Conservation (phyloP, 2,329 filamentous ascomycete species). For the Sarocladium brachiariae region DNA sequence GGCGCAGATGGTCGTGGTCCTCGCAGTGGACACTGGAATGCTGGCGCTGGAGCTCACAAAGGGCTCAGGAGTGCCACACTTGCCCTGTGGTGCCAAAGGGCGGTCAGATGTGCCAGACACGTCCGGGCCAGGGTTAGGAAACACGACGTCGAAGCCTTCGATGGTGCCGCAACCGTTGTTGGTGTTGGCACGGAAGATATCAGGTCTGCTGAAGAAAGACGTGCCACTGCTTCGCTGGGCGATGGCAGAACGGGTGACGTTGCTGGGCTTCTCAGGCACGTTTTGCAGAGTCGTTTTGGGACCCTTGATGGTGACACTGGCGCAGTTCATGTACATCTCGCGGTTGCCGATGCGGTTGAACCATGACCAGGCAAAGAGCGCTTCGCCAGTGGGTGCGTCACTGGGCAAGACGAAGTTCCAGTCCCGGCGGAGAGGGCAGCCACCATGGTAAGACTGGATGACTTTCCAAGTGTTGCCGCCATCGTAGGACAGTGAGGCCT, state of each 20-base stretch:
- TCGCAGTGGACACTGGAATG: background rate
- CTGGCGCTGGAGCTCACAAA: background rate
- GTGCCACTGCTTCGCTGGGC: background rate
- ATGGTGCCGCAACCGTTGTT: constrained; percentile 46
- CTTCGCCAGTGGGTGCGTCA: constrained; percentile 41
- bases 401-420: constrained; percentile 60
- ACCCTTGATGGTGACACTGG: constrained; percentile 39
- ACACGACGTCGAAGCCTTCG: constrained; percentile 47
- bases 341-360: constrained; percentile 67
- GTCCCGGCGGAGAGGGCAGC: constrained; percentile 34
- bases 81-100: background rate
- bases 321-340: constrained; percentile 75
- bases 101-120: constrained; percentile 19
- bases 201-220: constrained; percentile 28
- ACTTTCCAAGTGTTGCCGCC: constrained; percentile 59
- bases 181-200: constrained; percentile 61
- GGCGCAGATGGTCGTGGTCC: background rate
- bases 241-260: background rate
- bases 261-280: background rate
- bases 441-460: constrained; percentile 42
- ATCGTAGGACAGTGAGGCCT: constrained; percentile 66
- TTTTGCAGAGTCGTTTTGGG: background rate
- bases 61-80: background rate
- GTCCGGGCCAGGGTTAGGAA: constrained; percentile 52
- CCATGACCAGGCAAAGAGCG: constrained; percentile 63